Conservation (phyloP, 495 filamentous ascomycete genomes). For the Echria macrotheca region DNA sequence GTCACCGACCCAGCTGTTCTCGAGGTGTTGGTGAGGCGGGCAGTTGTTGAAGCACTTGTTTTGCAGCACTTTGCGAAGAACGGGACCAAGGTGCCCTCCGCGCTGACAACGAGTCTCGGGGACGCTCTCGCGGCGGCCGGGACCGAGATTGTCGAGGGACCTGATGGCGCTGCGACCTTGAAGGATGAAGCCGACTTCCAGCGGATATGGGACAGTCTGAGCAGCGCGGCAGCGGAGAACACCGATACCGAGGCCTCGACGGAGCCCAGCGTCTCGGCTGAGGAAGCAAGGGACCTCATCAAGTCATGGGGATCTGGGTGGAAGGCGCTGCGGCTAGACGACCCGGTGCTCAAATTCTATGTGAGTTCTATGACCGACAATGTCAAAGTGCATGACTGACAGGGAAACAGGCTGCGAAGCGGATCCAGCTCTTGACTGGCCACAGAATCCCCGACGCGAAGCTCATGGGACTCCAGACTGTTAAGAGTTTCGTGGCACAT, state of each 20-base stretch:
- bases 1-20: conserved; percentile 36
- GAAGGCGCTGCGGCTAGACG: conserved; percentile 50
- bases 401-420: conserved; percentile 60
- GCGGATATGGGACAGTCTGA: conserved; percentile 6
- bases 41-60: conserved; percentile 56
- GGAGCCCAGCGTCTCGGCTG: conserved; percentile 8
- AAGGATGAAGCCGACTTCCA: conserved; percentile 9
- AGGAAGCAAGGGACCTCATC: conserved; percentile 21
- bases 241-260: conserved; percentile 1
- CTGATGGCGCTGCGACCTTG: conserved; percentile 23
- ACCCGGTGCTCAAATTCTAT: conserved; percentile 65
- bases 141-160: conserved; percentile 1
- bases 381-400: neutral
- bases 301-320: conserved; percentile 42
- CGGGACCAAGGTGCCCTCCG: conserved; percentile 11
- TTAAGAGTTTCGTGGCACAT: conserved; percentile 49
- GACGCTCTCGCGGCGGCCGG: neutral
- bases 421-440: conserved; percentile 71
- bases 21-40: conserved; percentile 47
- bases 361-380: conserved; percentile 28
- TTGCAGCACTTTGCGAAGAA: conserved; percentile 36
- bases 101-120: conserved; percentile 14
- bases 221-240: conserved; percentile 5
- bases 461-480: conserved; percentile 48
- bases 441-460: conserved; percentile 63